Evolutionary conservation across 163 green algal species (phyloP).

Genomic region (Volvox carteri): DNA sequence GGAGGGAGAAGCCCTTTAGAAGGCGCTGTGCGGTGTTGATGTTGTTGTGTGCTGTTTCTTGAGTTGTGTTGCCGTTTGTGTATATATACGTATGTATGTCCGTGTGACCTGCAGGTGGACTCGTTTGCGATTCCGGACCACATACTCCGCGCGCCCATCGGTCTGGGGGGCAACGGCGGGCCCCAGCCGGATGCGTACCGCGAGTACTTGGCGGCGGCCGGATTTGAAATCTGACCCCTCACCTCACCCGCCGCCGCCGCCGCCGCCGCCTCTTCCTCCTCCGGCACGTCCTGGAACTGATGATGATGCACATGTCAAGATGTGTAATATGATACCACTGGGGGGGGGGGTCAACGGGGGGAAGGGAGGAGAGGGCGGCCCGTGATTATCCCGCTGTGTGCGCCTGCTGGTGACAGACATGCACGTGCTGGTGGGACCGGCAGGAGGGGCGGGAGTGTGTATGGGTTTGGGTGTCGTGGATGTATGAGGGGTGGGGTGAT

Average conservation of each 20-base stretch:
- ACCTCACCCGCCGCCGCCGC: no score
- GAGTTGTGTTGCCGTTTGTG: background rate
- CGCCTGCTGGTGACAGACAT: no score
- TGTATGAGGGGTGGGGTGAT: no score
- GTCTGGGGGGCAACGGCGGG: slow-evolving; percentile 51
- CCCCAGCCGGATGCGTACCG: slow-evolving; percentile 45
- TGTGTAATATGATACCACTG: background rate
- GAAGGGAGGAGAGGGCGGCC: background rate
- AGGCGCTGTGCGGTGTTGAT: no score
- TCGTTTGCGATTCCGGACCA: slow-evolving; percentile 92
- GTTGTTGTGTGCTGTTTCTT: no score
- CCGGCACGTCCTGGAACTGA: background rate
- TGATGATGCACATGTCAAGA: background rate
- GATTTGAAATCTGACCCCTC: slow-evolving; percentile 56
- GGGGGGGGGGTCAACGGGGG: background rate
- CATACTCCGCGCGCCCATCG: slow-evolving; percentile 93
- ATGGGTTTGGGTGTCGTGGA: no score
- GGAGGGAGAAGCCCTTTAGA: no score
- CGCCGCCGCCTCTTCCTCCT: no score
- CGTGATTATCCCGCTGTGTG: no score
- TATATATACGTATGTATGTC: background rate
- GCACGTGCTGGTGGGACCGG: no score
- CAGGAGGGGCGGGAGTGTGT: no score
- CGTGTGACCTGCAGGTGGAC: slow-evolving; percentile 74
- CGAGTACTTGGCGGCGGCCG: slow-evolving; percentile 62